Base-by-base conservation (phyloP, 2,329 filamentous ascomycete species). In the Alternaria triticina region DNA sequence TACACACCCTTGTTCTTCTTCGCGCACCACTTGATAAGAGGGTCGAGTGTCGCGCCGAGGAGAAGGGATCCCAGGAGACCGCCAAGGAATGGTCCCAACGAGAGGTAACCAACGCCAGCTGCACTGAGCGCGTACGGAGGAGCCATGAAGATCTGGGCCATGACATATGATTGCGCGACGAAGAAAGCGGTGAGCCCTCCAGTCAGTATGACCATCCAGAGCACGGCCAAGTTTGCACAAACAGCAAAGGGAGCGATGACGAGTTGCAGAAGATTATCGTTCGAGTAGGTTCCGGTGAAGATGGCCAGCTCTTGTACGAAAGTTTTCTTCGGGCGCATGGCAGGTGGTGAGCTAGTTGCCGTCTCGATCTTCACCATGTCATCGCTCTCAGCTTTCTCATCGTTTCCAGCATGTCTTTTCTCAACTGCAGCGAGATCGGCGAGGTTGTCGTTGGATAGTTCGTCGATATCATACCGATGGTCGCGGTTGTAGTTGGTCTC, bases 1-100 rank as follows among this genome's bases (percentile, higher is more conserved):
- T 86, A 87, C 51, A 86, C 76, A n/a, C 85, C 85, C 20, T 75
- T 77, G 70, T 86, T 87, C 64, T 78, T 81, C 70, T 81, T 82
- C 5, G 84, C 82, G 59, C 85, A 80, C 73, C 77, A 83, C 44
- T 73, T 76, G 57, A 80, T 79, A 4, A 81, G 55, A 5, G 78
- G 78, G 60, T 83, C 82, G 9, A 77, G 72, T 10, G 77, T 69
- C 1, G 69, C 67, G 3, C 75, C 61, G n/a, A 69, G 44, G 4
- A 67, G 13, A 44, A 61, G 50, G 28, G 66, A 60, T 8, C 69
- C 61, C 5, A 77, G 76, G 1, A 80, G 70, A 43, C 79, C 80
- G 12, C 82, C 82, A 6, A 81, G 71, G 40, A 82, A 82, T 3
- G 80, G 79, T 1, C 78, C 77, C 8, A 82, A 70, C 6, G 81